Evolutionary conservation across 2,329 filamentous ascomycete species (phyloP).

Genomic region (Colletotrichum ledebouriae): DNA sequence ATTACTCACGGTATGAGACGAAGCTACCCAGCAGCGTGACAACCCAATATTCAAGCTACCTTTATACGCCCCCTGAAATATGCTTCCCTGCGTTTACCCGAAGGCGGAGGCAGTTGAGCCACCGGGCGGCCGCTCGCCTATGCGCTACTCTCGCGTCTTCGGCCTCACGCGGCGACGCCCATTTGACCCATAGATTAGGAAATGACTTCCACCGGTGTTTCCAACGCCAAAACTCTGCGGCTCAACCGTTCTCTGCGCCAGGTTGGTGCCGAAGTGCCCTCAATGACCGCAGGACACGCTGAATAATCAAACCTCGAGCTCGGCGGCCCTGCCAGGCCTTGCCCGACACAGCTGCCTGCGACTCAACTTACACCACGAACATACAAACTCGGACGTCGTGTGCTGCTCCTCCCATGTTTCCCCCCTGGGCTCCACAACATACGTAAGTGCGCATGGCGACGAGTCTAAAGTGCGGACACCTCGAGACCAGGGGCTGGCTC

Average conservation of each 20-base stretch:
- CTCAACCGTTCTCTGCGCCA: constrained; percentile 19
- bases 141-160: constrained; percentile 35
- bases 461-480: constrained; percentile 41
- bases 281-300: constrained; percentile 8
- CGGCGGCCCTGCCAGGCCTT: constrained; percentile 4
- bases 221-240: background rate
- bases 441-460: constrained; percentile 32
- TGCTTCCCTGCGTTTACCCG: constrained; percentile 8
- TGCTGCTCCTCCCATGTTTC: constrained; percentile 12
- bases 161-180: constrained; percentile 37
- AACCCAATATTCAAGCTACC: constrained; percentile 14
- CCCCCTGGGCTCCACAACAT: constrained; percentile 25
- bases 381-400: constrained; percentile 4
- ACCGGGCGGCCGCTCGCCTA: constrained; percentile 35
- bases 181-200: constrained; percentile 29
- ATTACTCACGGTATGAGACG: background rate
- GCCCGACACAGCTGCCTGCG: background rate
- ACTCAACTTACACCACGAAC: background rate
- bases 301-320: constrained; percentile 28
- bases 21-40: constrained; percentile 10
- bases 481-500: constrained; percentile 20
- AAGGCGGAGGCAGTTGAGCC: constrained; percentile 36
- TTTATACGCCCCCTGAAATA: constrained; percentile 18
- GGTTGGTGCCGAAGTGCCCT: constrained; percentile 8
- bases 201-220: constrained; percentile 15